Percentiles rank a stretch among this genome's conserved stretches.
These are phyloP conservation scores for Aspergillus neotritici DNA, from an alignment of 2,329 filamentous ascomycete genomes.

Conservation along the genomic window DNA sequence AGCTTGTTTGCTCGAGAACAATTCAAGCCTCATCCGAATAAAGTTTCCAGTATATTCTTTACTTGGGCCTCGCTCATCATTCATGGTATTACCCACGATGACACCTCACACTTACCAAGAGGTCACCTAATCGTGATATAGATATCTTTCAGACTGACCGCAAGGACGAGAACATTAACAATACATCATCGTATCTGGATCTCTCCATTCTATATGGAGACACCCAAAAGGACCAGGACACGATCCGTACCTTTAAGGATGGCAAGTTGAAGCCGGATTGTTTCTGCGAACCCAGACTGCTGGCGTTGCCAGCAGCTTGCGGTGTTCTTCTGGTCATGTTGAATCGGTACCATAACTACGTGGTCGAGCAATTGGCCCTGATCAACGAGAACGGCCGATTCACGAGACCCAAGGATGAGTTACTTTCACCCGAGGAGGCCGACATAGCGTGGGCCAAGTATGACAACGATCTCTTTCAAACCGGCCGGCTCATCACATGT, in stretches of 20 bases:
- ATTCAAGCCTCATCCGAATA: too few species aligned
- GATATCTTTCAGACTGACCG: conserved; percentile 35
- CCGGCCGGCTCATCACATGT: conserved; percentile 27
- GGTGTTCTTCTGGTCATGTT: conserved; percentile 33
- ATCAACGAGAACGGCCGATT: conserved; percentile 41
- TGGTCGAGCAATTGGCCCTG: conserved; percentile 30
- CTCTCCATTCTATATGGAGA: conserved; percentile 43
- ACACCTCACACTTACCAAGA: not conserved
- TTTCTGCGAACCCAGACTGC: conserved; percentile 30
- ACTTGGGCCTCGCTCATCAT: conserved; percentile 37
- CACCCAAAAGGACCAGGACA: conserved; percentile 29
- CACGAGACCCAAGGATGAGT: conserved; percentile 10
- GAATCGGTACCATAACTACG: conserved; percentile 38
- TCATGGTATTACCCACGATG: conserved; percentile 31
- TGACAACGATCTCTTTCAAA: conserved; percentile 34
- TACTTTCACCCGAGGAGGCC: conserved; percentile 10
- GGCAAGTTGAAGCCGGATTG: conserved; percentile 38
- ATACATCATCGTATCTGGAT: conserved; percentile 46
- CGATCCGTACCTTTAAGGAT: conserved; percentile 31
- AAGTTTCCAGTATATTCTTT: too few species aligned
- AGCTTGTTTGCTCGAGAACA: too few species aligned
- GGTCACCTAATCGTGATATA: conserved; percentile 12
- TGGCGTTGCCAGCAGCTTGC: conserved; percentile 32
- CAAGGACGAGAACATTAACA: conserved; percentile 29
- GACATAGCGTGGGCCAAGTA: conserved; percentile 34